These are phyloP conservation scores for Colletotrichum euphorbiae DNA, from an alignment of 2,329 filamentous ascomycete species.

Conservation along the genomic window DNA sequence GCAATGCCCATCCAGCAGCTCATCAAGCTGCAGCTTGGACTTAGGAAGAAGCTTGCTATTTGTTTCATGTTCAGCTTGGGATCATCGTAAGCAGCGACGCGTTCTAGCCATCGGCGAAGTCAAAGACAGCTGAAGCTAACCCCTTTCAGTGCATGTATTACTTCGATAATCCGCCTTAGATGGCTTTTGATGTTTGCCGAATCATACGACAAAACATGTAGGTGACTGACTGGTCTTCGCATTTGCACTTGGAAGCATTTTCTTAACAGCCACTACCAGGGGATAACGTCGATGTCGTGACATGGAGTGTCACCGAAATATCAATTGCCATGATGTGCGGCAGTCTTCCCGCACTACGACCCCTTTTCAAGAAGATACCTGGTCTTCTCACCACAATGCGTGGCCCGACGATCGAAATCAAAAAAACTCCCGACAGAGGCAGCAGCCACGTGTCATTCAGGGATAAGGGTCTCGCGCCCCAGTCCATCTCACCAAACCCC, in stretches of 20 bases:
- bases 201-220: conserved; percentile 32
- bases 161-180: conserved; percentile 38
- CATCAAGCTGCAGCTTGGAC: conserved; percentile 25
- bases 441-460: conserved; percentile 16
- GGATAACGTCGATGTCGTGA: conserved; percentile 46
- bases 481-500: background rate
- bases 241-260: background rate
- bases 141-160: conserved; percentile 39
- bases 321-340: conserved; percentile 54
- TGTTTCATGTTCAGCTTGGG: conserved; percentile 40
- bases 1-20: conserved; percentile 38
- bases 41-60: conserved; percentile 37
- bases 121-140: background rate
- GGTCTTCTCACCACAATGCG: conserved; percentile 27
- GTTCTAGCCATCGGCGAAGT: background rate
- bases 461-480: background rate
- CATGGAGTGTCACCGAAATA: conserved; percentile 48
- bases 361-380: conserved; percentile 44
- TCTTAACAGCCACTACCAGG: conserved; percentile 30
- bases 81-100: conserved; percentile 34
- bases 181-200: conserved; percentile 31
- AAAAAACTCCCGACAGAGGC: conserved; percentile 2
- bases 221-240: background rate
- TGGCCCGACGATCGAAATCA: conserved; percentile 14
- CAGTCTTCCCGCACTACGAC: conserved; percentile 56